These are phyloP conservation scores for Silene coronaria DNA, from an alignment of 179 eudicot species.

Conservation along the genomic window DNA sequence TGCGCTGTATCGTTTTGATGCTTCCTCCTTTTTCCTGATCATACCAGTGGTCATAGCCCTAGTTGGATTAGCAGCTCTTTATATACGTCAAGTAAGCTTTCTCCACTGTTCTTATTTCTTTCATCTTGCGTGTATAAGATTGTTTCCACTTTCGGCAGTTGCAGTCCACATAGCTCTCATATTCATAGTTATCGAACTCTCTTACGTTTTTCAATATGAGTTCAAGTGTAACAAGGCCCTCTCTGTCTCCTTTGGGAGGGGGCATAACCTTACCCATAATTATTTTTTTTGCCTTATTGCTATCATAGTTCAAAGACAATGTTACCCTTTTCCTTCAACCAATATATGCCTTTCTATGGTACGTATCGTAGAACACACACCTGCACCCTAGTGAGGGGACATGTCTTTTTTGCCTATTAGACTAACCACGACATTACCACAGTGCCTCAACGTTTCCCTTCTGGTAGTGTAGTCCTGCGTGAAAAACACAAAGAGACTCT, in stretches of 20 bases:
- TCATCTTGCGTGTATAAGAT: neutral
- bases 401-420: too few species aligned
- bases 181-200: neutral
- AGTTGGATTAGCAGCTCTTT: slow-evolving; percentile 48
- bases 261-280: neutral
- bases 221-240: neutral
- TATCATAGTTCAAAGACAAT: neutral
- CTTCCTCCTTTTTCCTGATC: slow-evolving; percentile 46
- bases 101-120: slow-evolving; percentile 9
- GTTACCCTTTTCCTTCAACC: neutral
- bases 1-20: slow-evolving; percentile 55
- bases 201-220: neutral
- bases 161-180: neutral
- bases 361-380: too few species aligned
- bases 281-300: neutral
- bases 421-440: too few species aligned
- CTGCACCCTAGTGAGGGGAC: too few species aligned
- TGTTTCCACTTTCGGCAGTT: neutral
- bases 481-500: too few species aligned
- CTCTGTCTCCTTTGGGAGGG: neutral
- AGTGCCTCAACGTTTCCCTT: too few species aligned
- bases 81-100: slow-evolving; percentile 65
- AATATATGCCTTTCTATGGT: too few species aligned
- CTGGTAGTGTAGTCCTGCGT: too few species aligned
- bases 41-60: slow-evolving; percentile 54